Base-by-base conservation (phyloP, 2,329 filamentous ascomycete species). In the Ophiostoma montium region DNA sequence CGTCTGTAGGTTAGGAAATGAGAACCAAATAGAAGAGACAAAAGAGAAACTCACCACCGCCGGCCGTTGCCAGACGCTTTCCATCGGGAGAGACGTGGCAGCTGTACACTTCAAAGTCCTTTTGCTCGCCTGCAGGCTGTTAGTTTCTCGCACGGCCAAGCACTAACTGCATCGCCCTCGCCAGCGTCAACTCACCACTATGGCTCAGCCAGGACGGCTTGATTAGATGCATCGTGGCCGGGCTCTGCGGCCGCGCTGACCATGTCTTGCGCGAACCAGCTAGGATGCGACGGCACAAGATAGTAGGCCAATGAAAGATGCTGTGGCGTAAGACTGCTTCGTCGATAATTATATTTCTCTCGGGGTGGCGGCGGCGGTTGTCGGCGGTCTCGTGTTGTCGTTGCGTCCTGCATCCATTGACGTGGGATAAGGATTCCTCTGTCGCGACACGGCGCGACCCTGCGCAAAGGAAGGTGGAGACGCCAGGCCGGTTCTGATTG, bases 81-180 rank as follows among this genome's bases (percentile, higher is more conserved):
- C 90, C 92, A 68, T 98, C 92, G 13, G 92, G 86, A 27, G 92
- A 98, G 56, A 98, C 81, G 72, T 96, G 86, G 65, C 90, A 96
- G 69, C 87, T 95, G 70, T 96, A 98, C 57, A 96, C 90, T 68
- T 98, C 92, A 62, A 94, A 94, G 64, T 96, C 89, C 63, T 95
- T 96, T 65, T 94, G 86, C 70, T 98, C 92, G 63, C 90, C 84
- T 86, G 23, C 8, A 27, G 2, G 13, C 4, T 13, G 46, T 49
- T 42, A 42, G 31, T 15, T 27, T 45, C 0, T 11, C 6, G 11
- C 18, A 3, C 23, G 19, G n/a, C 21, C 30, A n/a, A 1, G 23
- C 3, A 10, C 11, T 12, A 30, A 15, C n/a, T 8, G 8, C 27
- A 16, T 13, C 38, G 19, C 7, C 19, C 31, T 12, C 31, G 31